Base-by-base conservation (phyloP, 495 filamentous ascomycete genomes). In the Massariosphaeria phaeospora region DNA sequence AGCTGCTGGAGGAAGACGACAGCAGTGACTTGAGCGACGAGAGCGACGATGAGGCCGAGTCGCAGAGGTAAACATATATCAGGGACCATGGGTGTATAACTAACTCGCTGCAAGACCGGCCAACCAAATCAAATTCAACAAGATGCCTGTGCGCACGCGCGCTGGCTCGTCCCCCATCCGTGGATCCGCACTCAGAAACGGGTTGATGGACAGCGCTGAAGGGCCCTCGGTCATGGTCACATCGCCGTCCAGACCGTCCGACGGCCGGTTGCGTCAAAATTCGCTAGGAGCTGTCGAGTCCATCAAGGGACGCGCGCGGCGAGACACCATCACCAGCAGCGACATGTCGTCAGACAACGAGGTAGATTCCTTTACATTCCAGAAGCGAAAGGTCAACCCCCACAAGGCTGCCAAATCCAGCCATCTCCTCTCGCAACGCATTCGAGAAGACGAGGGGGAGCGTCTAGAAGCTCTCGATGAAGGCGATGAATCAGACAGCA, bases 21-120 rank as follows among this genome's bases (percentile, higher is more conserved):
- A 97, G 93, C 67, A 95, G 89, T 66, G 93, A 97, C 67, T 70
- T 96, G 55, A 96, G 89, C 63, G 93, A 96, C 60, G 91, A 97
- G 46, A 96, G 89, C 61, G 93, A 98, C 42, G 91, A 96, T 26
- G 90, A 95, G 52, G 77, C 75, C 9, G 89, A 95, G 72, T 34
- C 61, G 57, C 71, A 71, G 34, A 59, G 55, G 55, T 50, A 38
- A 18, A 13, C 9, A 15, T 4, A 9, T 20, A 1, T 2, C 1
- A 13, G 48, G 7, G 17, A 13, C 8, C 21, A 5, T 34, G 6
- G 31, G 21, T 10, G n/a, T 7, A 0, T 18, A 21, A 45, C 35
- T 47, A 49, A 49, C 25, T 3, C 12, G 13, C 21, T n/a, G 31
- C 41, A 29, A 81, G 81, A 39, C 71, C 77, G 36, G 74, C 74